Evolutionary conservation across 108 stramenopile species (phyloP).

Genomic region (Aureococcus anophagefferens): DNA sequence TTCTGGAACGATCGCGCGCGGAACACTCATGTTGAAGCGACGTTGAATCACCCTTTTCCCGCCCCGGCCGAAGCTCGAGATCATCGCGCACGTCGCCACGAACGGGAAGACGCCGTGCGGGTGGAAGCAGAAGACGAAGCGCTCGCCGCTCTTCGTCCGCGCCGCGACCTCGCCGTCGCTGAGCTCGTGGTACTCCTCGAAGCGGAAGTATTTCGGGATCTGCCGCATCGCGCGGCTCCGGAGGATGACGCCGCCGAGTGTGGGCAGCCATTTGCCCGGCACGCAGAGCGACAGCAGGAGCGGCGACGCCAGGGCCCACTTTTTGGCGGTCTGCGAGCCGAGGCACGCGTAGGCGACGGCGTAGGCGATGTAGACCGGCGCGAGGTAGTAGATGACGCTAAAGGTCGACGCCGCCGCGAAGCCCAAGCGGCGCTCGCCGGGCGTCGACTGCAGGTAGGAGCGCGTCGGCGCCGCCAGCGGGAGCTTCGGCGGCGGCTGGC

Average conservation of each 20-base stretch:
- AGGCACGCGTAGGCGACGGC: conserved; percentile 16
- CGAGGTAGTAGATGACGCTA: conserved; percentile 47
- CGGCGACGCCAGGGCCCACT: conserved; percentile 8
- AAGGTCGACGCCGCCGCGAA: conserved; percentile 32
- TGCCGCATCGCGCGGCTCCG: too few species aligned
- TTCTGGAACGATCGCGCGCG: too few species aligned
- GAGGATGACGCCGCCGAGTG: background rate
- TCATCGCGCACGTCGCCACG: too few species aligned
- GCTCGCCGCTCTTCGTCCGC: background rate
- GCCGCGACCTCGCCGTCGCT: background rate
- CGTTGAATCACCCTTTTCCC: background rate
- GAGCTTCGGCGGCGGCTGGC: too few species aligned
- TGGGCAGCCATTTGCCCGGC: background rate
- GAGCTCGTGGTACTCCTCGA: background rate
- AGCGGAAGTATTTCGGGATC: background rate
- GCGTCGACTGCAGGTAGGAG: background rate
- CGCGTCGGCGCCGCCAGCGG: background rate
- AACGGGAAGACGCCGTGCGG: conserved; percentile 9
- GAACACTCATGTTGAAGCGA: too few species aligned
- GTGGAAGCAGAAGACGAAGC: background rate
- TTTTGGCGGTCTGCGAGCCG: conserved; percentile 13
- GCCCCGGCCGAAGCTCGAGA: background rate
- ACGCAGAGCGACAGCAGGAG: conserved; percentile 5
- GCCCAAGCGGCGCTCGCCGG: background rate
- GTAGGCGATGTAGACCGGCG: conserved; percentile 49